Evolutionary conservation across 129 eudicot species (phyloP), one percentile per base, ranked within the genome.

Genomic region (Flaveria robusta): DNA sequence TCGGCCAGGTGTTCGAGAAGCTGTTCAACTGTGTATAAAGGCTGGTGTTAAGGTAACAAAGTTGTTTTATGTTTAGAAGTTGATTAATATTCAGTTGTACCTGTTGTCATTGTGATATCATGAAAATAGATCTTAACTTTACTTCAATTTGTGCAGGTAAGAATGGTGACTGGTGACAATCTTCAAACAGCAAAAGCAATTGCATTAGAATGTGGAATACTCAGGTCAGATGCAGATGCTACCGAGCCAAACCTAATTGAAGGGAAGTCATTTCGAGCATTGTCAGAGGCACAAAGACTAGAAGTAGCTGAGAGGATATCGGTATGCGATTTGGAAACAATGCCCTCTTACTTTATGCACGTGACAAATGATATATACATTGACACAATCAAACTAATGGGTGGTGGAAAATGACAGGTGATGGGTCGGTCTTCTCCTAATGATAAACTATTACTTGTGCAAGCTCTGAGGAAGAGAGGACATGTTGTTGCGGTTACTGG

Each of bases 91-190:
- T 47, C 29, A 7, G 68, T 47, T 58, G 24, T 47, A 31, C 22
- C 11, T 76, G 16, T 51, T 51, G 41, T 19, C 23, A 3, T 34
- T 34, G 55, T 66, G 67, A 59, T 59, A 59, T 23, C 8, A 59
- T 23, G 66, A 54, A 52, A 76, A 7, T 64, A 14, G 74, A 45
- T 29, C 18, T 37, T 59, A 43, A 19, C 15, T 70, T 12, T 24
- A 56, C 26, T 37, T 51, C 1, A 37, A 72, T 42, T 16, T 52
- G 23, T 75, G 31, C 54, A 93, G 98, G 98, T 93, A 3, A 87
- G 98, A 49, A 93, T 93, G 98, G 98, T 91, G 67, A 93, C 98
- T 34, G 98, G 98, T 52, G 98, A 93, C 81, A 93, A 93, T 81
- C 82, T 88, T 58, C 96, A 87, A 76, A 93, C 98, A 4, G 98